Evolutionary conservation across 73 alveolate species (phyloP), one percentile per base, ranked within the genome.

Genomic region (Blepharisma stoltei): DNA sequence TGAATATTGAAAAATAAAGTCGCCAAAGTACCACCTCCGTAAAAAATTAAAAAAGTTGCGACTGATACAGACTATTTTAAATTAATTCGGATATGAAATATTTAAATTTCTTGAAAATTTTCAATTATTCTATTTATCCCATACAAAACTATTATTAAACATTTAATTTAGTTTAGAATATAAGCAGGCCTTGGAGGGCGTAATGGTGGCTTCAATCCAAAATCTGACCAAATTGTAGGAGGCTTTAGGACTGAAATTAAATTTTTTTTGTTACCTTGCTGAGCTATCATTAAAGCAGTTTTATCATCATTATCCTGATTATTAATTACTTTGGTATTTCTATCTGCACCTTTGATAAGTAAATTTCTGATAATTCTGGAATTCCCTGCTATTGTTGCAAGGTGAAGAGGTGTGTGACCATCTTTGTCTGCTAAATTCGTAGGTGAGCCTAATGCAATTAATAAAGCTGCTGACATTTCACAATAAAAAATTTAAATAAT

Each of bases 391-490:
- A 87, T 80, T 6, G 95, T 93, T 25, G 98, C 99, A 18, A 90
- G 65, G 81, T 93, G 99, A 8, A 95, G 84, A 49, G 99, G 93
- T 18, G 98, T 92, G n/a, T 79, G 87, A 5, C 93, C 94, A 50
- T 93, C 94, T 50, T 76, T 78, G 76, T 95, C 98, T 88, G 84
- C 76, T 25, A 78, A 86, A 37, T 92, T 84, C 11, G 88, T 70
- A 45, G 86, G 81, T 69, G 91, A 94, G 18, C 89, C 90, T 78
- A 92, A 85, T 83, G 91, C 80, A 65, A 94, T 75, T 44, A 93
- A 81, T 54, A 93, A 79, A 78, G 84, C 89, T 32, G 41, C 0
- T 32, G 41, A 32, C 41, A 32, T 32, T 32, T 32, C 41, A 32
- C 41, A 32, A 32, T 53, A 45, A 73, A 55, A 55, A 67, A 67